phyloP scores from a whole-genome alignment of 176 grass and related monocot genomes.

The Zea luxurians region DNA sequence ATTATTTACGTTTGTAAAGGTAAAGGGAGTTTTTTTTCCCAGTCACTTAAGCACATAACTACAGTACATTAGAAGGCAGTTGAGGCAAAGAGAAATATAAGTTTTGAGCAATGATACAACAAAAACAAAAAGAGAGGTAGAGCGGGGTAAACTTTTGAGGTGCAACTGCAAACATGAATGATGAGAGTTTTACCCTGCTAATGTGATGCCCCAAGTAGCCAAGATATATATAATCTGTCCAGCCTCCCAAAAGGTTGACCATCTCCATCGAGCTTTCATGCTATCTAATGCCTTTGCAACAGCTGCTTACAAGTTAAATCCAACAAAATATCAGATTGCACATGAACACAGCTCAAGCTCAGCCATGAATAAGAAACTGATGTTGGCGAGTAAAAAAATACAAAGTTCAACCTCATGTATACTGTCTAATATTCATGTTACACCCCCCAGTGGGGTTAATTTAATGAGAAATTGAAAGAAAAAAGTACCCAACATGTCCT shows the following conservation, averaged over 20 bases:
- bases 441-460: background rate
- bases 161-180: background rate
- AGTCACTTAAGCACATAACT: background rate
- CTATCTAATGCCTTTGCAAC: constrained; percentile 62
- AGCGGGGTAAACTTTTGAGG: background rate
- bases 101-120: constrained; percentile 4
- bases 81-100: background rate
- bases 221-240: constrained; percentile 82
- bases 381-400: background rate
- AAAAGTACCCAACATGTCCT: background rate
- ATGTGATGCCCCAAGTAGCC: constrained; percentile 81
- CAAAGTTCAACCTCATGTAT: background rate
- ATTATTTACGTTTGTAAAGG: background rate
- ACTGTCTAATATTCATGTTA: background rate
- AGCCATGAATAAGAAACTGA: background rate
- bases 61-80: background rate
- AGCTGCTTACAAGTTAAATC: constrained; percentile 44
- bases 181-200: constrained; percentile 64
- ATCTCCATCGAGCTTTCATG: constrained; percentile 63
- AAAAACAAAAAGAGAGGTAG: background rate
- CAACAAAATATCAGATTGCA: constrained; percentile 12
- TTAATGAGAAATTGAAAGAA: background rate
- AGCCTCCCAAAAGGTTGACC: constrained; percentile 92
- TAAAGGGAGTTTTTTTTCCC: background rate
- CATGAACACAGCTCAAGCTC: background rate